Evolutionary conservation across 2,329 filamentous ascomycete species (phyloP).

Genomic region (Epichloe sylvatica): DNA sequence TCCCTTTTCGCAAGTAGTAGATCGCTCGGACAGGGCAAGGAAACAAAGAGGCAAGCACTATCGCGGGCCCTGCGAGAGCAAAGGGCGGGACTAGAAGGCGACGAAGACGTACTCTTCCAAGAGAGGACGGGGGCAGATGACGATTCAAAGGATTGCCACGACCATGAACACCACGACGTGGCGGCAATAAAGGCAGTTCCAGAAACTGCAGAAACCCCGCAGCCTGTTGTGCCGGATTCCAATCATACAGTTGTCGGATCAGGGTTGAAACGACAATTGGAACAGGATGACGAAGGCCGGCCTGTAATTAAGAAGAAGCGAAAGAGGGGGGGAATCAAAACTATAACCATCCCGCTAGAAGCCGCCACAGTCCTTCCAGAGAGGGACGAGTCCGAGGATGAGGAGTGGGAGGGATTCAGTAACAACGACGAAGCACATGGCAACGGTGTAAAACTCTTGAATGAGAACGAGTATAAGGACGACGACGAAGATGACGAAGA

Average conservation of each 20-base stretch:
- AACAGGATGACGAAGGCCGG: conserved; percentile 62
- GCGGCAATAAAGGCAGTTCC: neutral
- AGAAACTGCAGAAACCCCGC: neutral
- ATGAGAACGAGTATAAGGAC: conserved; percentile 12
- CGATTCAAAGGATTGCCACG: conserved; percentile 13
- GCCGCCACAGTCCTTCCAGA: conserved; percentile 24
- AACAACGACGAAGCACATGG: conserved; percentile 28
- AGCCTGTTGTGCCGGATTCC: neutral
- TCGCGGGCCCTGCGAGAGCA: conserved; percentile 49
- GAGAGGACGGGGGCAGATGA: conserved; percentile 19
- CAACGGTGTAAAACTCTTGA: conserved; percentile 4
- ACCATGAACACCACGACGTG: conserved; percentile 9
- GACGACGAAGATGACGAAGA: conserved; percentile 14
- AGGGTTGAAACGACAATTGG: conserved; percentile 76
- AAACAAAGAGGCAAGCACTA: conserved; percentile 57
- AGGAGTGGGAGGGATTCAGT: conserved; percentile 50
- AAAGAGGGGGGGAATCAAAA: conserved; percentile 49
- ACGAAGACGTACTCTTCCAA: conserved; percentile 40
- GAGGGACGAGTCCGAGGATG: conserved; percentile 24
- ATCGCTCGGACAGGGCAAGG: conserved; percentile 56
- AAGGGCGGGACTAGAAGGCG: conserved; percentile 46
- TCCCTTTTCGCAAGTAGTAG: conserved; percentile 66
- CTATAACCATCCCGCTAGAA: conserved; percentile 32
- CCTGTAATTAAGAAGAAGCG: conserved; percentile 76
- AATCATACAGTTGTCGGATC: conserved; percentile 39